Base-by-base conservation (phyloP, 73 alveolate species). In the Durusdinium trenchii region DNA sequence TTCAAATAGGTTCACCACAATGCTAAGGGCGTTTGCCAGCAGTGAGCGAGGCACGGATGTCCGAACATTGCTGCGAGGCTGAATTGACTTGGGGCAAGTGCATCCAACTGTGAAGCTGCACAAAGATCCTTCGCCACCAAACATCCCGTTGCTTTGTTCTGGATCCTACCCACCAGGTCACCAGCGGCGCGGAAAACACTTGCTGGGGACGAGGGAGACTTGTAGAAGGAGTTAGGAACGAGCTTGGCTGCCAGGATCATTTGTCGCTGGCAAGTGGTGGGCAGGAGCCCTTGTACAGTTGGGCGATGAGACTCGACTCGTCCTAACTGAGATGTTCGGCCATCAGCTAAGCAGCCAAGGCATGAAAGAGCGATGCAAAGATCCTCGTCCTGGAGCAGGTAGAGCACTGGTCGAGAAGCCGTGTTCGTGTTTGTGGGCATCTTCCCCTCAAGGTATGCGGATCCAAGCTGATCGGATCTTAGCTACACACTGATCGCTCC, bases 31-130 rank as follows among this genome's bases (percentile, higher is more conserved):
- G 47, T 46, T 78, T 78, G 64, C 89, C 89, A 26, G 47, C 89
- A 78, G 89, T 78, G 42, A 32, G 89, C 47, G 89, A 78, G 89
- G 89, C 64, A 23, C n/a, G n/a, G n/a, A n/a, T n/a, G n/a, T n/a
- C n/a, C n/a, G n/a, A n/a, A n/a, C n/a, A n/a, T n/a, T n/a, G 2
- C 57, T 60, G 1, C 73, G 18, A 23, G 18, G 73, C 18, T 60
- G 30, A 23, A 60, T 23, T 32, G n/a, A 60, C n/a, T 23, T 23
- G 30, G 18, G 30, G 30, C 73, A 60, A 60, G 73, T 23, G 73
- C 30, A 60, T 60, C 30, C n/a, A 60, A 23, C 18, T 60, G 18
- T 60, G 1, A 32, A 60, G 36, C 2, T 36, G 35, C 14, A n/a
- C 52, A 40, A 28, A 36, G 57, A 75, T 9, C 14, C 35, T n/a